These are phyloP conservation scores for Silene conica DNA, from an alignment of 148 eudicot genomes.

Conservation along the genomic window DNA sequence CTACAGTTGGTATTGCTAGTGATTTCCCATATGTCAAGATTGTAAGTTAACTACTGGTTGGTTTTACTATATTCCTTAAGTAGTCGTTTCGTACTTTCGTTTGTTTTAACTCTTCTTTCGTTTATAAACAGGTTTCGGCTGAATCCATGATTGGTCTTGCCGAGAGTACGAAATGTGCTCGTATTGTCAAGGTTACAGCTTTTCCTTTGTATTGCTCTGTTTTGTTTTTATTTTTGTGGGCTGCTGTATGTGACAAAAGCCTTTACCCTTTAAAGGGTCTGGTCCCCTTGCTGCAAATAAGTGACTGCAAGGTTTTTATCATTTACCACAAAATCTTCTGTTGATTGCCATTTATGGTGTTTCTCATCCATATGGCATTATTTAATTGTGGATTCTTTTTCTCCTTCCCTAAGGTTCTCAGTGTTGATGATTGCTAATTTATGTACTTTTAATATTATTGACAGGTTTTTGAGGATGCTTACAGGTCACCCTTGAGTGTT, in stretches of 20 bases:
- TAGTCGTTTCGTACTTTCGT: too few species aligned
- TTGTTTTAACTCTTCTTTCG: neutral
- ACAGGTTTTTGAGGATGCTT: slow-evolving; percentile 93
- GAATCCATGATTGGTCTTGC: slow-evolving; percentile 94
- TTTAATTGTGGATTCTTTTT: neutral
- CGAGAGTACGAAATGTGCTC: slow-evolving; percentile 86
- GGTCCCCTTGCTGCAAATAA: neutral
- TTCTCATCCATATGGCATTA: neutral
- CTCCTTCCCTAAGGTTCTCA: neutral
- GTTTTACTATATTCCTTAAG: slow-evolving; percentile 3
- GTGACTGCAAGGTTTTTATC: neutral
- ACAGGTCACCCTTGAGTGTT: slow-evolving; percentile 79
- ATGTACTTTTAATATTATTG: neutral
- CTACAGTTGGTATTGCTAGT: slow-evolving; percentile 91
- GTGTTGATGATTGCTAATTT: neutral
- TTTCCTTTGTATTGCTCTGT: neutral
- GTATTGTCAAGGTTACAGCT: slow-evolving; percentile 72
- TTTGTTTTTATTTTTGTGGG: neutral
- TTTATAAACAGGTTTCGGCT: slow-evolving; percentile 62
- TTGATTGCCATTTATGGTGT: neutral
- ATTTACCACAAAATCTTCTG: neutral
- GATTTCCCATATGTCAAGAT: slow-evolving; percentile 97
- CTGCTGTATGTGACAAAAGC: neutral
- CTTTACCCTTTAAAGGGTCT: neutral
- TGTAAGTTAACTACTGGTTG: slow-evolving; percentile 41